phyloP scores from a whole-genome alignment of 768 basidiomycete species.

The Suillus cothurnatus region DNA sequence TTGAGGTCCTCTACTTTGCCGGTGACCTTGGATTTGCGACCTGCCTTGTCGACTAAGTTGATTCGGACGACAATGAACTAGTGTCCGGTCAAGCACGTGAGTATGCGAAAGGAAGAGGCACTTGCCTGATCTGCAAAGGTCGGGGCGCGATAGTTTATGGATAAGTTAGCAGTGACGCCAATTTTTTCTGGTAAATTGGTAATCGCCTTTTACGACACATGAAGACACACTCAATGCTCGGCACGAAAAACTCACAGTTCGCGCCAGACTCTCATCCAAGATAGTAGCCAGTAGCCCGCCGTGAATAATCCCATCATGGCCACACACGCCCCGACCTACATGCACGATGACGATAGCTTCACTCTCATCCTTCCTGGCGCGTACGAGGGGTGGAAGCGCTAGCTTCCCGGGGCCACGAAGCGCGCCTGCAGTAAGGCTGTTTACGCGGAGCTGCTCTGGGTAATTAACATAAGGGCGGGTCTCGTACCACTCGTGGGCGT shows the following conservation, averaged over 20 bases:
- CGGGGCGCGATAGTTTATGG: slow-evolving; percentile 82
- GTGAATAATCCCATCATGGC: slow-evolving; percentile 93
- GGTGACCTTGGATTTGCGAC: slow-evolving; percentile 74
- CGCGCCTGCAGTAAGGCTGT: slow-evolving; percentile 83
- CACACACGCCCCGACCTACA: slow-evolving; percentile 85
- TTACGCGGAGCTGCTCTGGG: slow-evolving; percentile 73
- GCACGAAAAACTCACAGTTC: slow-evolving; percentile 60
- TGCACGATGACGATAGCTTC: slow-evolving; percentile 77
- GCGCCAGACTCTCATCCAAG: slow-evolving; percentile 80
- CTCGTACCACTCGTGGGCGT: slow-evolving; percentile 72
- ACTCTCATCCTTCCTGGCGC: slow-evolving; percentile 72
- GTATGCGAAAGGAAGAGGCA: neutral
- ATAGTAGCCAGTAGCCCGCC: slow-evolving; percentile 91
- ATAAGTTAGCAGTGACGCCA: slow-evolving; percentile 89
- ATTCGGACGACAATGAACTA: slow-evolving; percentile 87
- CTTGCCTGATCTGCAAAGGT: slow-evolving; percentile 85
- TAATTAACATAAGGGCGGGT: slow-evolving; percentile 70
- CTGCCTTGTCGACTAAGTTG: slow-evolving; percentile 63
- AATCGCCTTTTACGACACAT: slow-evolving; percentile 59
- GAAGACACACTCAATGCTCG: neutral
- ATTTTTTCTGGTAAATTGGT: slow-evolving; percentile 85
- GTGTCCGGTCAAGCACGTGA: neutral
- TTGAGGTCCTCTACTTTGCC: slow-evolving; percentile 78
- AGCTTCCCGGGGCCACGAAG: slow-evolving; percentile 88
- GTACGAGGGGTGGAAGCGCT: slow-evolving; percentile 76